phyloP scores from a whole-genome alignment of 306 rosid species.

The Dryas alaskensis region DNA sequence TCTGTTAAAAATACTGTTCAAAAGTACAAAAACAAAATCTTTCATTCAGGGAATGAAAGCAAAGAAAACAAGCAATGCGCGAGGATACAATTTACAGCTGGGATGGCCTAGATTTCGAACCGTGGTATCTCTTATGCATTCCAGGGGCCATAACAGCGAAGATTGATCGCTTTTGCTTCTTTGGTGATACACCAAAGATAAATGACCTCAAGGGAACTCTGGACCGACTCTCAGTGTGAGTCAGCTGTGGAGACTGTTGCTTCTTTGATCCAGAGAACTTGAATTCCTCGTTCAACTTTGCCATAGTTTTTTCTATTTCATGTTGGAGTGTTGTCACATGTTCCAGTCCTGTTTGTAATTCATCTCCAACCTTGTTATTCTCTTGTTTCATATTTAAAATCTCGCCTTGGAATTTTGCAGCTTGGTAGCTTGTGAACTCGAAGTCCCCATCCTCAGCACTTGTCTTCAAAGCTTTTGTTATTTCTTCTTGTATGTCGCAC shows the following conservation, averaged over 20 bases:
- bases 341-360: conserved; percentile 77
- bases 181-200: conserved; percentile 72
- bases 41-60: conserved; percentile 8
- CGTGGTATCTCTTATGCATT: conserved; percentile 54
- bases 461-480: conserved; percentile 68
- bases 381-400: conserved; percentile 95
- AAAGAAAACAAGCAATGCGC: neutral
- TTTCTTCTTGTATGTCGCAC: conserved; percentile 77
- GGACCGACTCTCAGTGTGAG: conserved; percentile 42
- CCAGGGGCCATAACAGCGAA: conserved; percentile 72
- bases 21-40: conserved; percentile 17
- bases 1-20: conserved; percentile 13
- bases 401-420: conserved; percentile 98
- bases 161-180: conserved; percentile 73
- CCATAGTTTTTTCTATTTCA: conserved; percentile 60
- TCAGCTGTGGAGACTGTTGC: conserved; percentile 37
- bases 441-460: conserved; percentile 90
- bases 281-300: conserved; percentile 61
- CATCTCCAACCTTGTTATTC: conserved; percentile 82
- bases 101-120: conserved; percentile 31
- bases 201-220: conserved; percentile 79
- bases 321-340: conserved; percentile 50
- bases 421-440: conserved; percentile 88
- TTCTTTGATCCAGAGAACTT: conserved; percentile 56
- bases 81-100: conserved; percentile 29